Percentiles rank a stretch among this genome's conserved stretches.
Evolutionary conservation across 1,284 basidiomycete species (phyloP).

Genomic region (Sphagnurus paluster): DNA sequence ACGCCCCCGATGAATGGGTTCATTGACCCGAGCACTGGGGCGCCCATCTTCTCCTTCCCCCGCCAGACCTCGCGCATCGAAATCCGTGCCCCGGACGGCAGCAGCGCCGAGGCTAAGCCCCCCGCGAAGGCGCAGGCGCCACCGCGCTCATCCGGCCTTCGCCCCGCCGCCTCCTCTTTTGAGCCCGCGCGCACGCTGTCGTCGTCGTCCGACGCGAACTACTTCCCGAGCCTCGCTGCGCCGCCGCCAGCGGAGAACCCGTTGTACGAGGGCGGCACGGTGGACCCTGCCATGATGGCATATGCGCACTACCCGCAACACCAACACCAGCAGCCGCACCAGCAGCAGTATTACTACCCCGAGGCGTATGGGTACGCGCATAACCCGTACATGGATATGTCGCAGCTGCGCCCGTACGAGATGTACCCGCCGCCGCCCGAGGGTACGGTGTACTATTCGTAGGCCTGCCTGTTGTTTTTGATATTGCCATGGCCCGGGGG

Average conservation of each 20-base stretch:
- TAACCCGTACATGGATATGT: slow-evolving; percentile 63
- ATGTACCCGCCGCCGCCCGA: slow-evolving; percentile 56
- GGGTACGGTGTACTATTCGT: slow-evolving; percentile 63
- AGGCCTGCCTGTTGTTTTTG: slow-evolving; percentile 18
- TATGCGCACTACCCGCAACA: slow-evolving; percentile 58
- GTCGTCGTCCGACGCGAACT: slow-evolving; percentile 25
- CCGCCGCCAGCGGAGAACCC: slow-evolving; percentile 22
- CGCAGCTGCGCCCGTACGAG: slow-evolving; percentile 64
- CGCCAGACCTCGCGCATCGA: slow-evolving; percentile 71
- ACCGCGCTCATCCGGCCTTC: slow-evolving; percentile 33
- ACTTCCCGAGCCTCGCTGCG: slow-evolving; percentile 27
- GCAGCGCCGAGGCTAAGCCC: slow-evolving; percentile 22
- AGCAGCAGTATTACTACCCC: slow-evolving; percentile 64
- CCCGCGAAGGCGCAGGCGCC: slow-evolving; percentile 32
- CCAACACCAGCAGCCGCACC: too few relatives aligned
- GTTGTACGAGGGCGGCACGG: slow-evolving; percentile 27
- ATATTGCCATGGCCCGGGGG: slow-evolving; percentile 1
- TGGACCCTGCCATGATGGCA: slow-evolving; percentile 40
- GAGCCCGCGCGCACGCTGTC: slow-evolving; percentile 38
- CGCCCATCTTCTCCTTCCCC: slow-evolving; percentile 69
- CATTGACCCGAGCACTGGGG: slow-evolving; percentile 60
- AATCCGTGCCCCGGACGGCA: slow-evolving; percentile 64
- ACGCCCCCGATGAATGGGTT: slow-evolving; percentile 61
- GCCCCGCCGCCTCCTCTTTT: slow-evolving; percentile 47
- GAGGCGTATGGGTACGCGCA: slow-evolving; percentile 58